Evolutionary conservation across 2,329 filamentous ascomycete genomes (phyloP), one percentile per base, ranked within the genome.

Genomic region (Clonostachys solani): DNA sequence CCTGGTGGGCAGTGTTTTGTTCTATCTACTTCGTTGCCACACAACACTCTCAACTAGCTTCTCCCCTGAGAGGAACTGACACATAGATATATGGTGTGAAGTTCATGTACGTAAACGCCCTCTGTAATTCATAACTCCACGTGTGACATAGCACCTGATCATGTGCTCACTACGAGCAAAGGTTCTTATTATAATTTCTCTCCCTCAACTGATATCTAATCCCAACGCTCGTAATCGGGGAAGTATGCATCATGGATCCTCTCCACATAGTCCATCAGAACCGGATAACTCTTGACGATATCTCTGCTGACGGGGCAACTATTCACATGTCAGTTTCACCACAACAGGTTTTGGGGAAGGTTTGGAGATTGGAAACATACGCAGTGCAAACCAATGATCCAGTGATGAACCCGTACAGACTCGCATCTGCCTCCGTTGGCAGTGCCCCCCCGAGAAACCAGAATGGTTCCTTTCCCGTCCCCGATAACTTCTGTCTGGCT

Each of bases 161-260:
- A 29, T 3, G 23, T 29, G 23, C 23, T 29, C 4, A 29, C 2
- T 10, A 29, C 23, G 8, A 29, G 10, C 23, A 29, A 29, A 10
- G 8, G 8, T 29, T 29, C 23, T 29, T 29, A 29, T 29, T 29
- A 29, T 29, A 9, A 9, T 10, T 29, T 10, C 8, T 10, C 23
- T 29, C 23, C 8, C 8, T 10, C 23, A 29, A 29, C 23, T 29
- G 23, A 29, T 29, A 29, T 29, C 8, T 29, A 29, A 29, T 29
- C 43, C 64, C 69, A 69, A 33, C 56, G 56, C 49, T 73, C 64
- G 54, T 84, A 84, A 35, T 85, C 80, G 0, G 76, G 69, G 52
- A 86, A 85, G 54, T 79, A 83, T 5, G 51, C 49, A 42, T 71
- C 61, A 55, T 83, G 79, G 40, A 86, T 81, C 47, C 75, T 69